Conservation (phyloP, 2,329 filamentous ascomycete genomes). For the Polychaeton citri region DNA sequence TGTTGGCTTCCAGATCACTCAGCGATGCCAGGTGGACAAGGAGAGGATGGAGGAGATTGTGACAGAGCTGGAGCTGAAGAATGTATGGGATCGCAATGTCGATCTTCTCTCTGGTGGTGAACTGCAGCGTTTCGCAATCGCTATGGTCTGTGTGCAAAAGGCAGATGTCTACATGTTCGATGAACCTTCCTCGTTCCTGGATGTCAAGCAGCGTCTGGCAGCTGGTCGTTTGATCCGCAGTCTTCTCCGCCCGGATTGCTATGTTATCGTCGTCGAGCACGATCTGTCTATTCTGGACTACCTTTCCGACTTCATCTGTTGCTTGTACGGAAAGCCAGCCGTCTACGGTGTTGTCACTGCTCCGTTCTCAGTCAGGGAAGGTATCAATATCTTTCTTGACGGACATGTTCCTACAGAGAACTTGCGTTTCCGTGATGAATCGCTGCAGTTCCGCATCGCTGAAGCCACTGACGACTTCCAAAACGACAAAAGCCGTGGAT, state of each 20-base stretch:
- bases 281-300: conserved; percentile 98
- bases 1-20: conserved; percentile 66
- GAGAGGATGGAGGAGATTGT: conserved; percentile 56
- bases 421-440: conserved; percentile 94
- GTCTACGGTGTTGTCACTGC: conserved; percentile 97
- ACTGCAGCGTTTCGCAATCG: conserved; percentile 94
- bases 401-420: conserved; percentile 98
- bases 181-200: conserved; percentile 95
- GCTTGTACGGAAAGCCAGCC: conserved; percentile 88
- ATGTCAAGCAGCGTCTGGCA: conserved; percentile 96
- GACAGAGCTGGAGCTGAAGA: conserved; percentile 73
- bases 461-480: conserved; percentile 83
- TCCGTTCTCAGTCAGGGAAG: conserved; percentile 90
- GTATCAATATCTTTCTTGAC: conserved; percentile 98
- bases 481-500: conserved; percentile 70
- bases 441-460: conserved; percentile 84
- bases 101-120: conserved; percentile 88
- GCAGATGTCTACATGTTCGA: conserved; percentile 99
- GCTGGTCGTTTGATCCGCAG: conserved; percentile 88
- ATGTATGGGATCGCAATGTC: conserved; percentile 87
- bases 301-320: conserved; percentile 95
- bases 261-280: conserved; percentile 98
- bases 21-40: conserved; percentile 65
- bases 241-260: conserved; percentile 76
- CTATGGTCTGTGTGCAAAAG: conserved; percentile 86